Conservation (phyloP, 441 rosid genomes). For the Erodium moschatum region DNA sequence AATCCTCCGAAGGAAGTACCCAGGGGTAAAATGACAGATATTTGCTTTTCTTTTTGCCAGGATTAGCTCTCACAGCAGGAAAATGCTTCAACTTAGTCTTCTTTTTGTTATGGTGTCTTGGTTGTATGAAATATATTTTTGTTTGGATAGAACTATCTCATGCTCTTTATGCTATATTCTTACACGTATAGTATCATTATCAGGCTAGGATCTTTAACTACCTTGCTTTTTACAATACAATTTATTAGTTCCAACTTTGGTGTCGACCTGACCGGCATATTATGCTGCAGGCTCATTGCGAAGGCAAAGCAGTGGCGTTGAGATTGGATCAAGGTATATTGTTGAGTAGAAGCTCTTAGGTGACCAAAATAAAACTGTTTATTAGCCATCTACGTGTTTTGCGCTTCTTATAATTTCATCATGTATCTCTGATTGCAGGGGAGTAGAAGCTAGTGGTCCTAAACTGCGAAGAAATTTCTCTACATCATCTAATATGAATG, state of each 20-base stretch:
- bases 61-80: constrained; percentile 18
- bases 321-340: constrained; percentile 18
- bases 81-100: background rate
- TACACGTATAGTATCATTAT: background rate
- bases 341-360: background rate
- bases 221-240: background rate
- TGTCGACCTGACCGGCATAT: background rate
- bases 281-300: constrained; percentile 13
- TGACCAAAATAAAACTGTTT: background rate
- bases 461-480: constrained; percentile 22
- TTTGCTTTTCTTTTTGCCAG: background rate
- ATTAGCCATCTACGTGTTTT: background rate
- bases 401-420: background rate
- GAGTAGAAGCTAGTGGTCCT: constrained; percentile 9
- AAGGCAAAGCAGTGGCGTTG: constrained; percentile 22
- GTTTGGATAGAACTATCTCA: background rate
- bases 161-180: no score
- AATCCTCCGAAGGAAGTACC: constrained; percentile 16
- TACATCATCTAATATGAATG: constrained; percentile 15
- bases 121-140: no score
- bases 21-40: constrained; percentile 13
- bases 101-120: background rate
- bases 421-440: constrained; percentile 14
- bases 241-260: background rate
- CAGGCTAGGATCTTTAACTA: constrained; percentile 1